Conservation (phyloP, 2,329 filamentous ascomycete species). For the Ophiostoma tasmaniense region DNA sequence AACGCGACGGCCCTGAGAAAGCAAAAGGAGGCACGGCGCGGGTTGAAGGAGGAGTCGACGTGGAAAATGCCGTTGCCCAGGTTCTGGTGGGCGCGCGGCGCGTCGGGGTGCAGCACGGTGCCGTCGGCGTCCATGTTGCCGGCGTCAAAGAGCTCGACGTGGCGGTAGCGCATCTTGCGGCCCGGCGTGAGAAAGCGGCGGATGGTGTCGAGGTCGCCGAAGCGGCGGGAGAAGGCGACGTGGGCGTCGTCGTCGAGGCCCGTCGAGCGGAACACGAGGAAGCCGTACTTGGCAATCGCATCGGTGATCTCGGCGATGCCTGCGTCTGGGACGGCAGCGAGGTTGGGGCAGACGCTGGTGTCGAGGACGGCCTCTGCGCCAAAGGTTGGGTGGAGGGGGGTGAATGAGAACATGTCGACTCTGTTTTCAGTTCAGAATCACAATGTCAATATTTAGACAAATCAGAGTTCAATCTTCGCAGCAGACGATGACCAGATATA, state of each 20-base stretch:
- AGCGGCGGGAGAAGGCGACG: conserved; percentile 39
- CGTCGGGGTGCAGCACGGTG: conserved; percentile 33
- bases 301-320: not conserved
- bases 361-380: not conserved
- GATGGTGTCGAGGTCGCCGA: conserved; percentile 50
- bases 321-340: not conserved
- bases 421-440: no score
- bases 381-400: not conserved
- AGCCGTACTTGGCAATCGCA: conserved; percentile 2
- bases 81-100: conserved; percentile 25
- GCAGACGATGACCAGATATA: not conserved
- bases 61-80: not conserved
- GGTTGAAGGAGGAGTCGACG: not conserved
- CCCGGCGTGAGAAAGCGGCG: conserved; percentile 39
- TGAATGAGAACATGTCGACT: not conserved
- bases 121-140: conserved; percentile 45
- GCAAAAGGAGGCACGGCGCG: not conserved
- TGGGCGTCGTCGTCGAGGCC: conserved; percentile 44
- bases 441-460: no score
- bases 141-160: conserved; percentile 49
- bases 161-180: conserved; percentile 38
- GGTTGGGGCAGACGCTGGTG: not conserved
- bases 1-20: not conserved
- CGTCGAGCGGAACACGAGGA: conserved; percentile 19
- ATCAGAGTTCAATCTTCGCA: no score